Conservation (phyloP, 2,329 filamentous ascomycete genomes). For the Phoma herbarum region DNA sequence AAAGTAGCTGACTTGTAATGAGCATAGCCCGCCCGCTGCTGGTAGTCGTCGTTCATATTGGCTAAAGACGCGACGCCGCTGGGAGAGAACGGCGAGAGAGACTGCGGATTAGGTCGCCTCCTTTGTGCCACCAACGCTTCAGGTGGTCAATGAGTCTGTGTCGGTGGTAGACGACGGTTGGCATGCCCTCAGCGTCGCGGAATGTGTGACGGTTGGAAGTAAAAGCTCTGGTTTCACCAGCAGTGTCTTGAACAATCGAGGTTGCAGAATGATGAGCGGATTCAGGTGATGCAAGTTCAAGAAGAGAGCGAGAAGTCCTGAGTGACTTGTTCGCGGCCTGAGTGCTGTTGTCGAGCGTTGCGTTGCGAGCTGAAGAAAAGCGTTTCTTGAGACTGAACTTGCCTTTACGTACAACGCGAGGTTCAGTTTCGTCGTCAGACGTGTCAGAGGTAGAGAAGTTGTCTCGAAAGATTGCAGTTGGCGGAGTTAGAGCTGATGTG, state of each 20-base stretch:
- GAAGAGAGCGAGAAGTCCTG: slow-evolving; percentile 10
- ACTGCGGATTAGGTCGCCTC: slow-evolving; percentile 28
- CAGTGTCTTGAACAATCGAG: slow-evolving; percentile 31
- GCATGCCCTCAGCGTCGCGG: slow-evolving; percentile 39
- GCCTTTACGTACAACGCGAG: slow-evolving; percentile 32
- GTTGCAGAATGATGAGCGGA: slow-evolving; percentile 22
- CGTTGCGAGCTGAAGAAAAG: slow-evolving; percentile 33
- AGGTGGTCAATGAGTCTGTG: slow-evolving; percentile 31
- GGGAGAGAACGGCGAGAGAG: slow-evolving; percentile 19
- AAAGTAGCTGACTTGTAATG: slow-evolving; percentile 10
- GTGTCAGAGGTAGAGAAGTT: slow-evolving; percentile 36
- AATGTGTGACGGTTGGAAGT: slow-evolving; percentile 37
- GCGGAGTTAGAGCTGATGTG: slow-evolving; percentile 56
- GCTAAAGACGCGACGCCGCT: not conserved
- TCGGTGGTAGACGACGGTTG: slow-evolving; percentile 30
- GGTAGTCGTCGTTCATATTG: not conserved
- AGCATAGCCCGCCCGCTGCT: not conserved
- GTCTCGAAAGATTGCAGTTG: slow-evolving; percentile 42
- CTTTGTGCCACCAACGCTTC: slow-evolving; percentile 37
- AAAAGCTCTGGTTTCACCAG: slow-evolving; percentile 30
- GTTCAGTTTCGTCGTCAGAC: slow-evolving; percentile 40
- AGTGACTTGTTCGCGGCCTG: slow-evolving; percentile 25
- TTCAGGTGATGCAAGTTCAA: slow-evolving; percentile 26
- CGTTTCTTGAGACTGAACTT: slow-evolving; percentile 36
- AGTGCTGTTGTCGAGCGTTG: slow-evolving; percentile 22